A percentile compares a stretch with the other conserved stretches of the same genome.
phyloP scores from a whole-genome alignment of 768 basidiomycete genomes.

The Pisolithus orientalis region DNA sequence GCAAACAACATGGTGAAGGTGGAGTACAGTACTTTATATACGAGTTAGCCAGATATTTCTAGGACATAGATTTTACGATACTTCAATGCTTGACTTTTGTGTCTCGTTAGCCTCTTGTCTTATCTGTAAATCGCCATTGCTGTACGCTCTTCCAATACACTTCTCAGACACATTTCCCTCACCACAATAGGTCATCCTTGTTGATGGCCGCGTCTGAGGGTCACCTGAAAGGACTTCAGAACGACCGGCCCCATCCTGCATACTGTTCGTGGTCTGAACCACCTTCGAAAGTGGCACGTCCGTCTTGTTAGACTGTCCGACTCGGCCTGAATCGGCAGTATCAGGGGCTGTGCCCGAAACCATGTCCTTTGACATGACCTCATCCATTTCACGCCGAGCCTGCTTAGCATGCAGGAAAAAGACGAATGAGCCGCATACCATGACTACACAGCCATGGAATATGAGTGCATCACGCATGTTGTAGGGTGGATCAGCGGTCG shows the following conservation, averaged over 20 bases:
- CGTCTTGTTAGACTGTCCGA: neutral
- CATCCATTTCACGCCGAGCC: constrained; percentile 56
- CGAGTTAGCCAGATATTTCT: too few species aligned
- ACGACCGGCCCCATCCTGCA: too few species aligned
- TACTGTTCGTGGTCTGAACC: neutral
- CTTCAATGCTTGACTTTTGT: neutral
- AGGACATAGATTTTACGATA: too few species aligned
- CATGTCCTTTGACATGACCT: constrained; percentile 33
- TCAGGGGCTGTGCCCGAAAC: neutral
- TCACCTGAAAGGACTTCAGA: neutral
- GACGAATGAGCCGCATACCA: constrained; percentile 33
- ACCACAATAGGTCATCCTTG: neutral
- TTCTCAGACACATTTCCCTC: neutral
- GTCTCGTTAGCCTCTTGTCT: neutral
- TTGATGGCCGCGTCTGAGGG: neutral
- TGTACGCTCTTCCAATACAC: neutral
- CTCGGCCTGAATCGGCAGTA: neutral
- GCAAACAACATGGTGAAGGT: too few species aligned
- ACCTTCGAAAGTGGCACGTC: neutral
- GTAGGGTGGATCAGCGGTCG: constrained; percentile 57
- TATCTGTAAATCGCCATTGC: neutral
- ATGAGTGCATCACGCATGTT: constrained; percentile 69
- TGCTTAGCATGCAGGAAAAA: constrained; percentile 57
- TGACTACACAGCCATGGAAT: constrained; percentile 52
- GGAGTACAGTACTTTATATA: too few species aligned